Evolutionary conservation across 192 early-diverging fungal species (phyloP).

Genomic region (Linnemannia elongata): DNA sequence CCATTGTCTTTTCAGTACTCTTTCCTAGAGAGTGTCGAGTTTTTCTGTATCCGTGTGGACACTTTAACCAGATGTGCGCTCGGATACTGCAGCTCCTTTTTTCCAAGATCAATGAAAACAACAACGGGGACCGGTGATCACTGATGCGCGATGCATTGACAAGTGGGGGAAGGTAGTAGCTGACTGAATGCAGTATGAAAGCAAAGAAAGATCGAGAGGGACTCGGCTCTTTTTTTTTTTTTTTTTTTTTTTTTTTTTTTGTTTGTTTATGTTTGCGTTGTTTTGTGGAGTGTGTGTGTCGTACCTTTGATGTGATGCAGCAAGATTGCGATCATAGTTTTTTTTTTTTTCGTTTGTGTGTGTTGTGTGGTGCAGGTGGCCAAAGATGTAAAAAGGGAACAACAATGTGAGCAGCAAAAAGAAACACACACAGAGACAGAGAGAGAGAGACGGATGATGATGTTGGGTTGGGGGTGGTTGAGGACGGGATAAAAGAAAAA

Average conservation of each 20-base stretch:
- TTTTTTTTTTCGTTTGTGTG: background rate
- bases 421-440: too few relatives aligned
- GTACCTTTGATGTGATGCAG: background rate
- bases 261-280: background rate
- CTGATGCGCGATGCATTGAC: too few relatives aligned
- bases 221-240: background rate
- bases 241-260: background rate
- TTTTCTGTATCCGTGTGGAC: too few relatives aligned
- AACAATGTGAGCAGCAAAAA: background rate
- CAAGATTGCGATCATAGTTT: background rate
- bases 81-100: background rate
- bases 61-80: background rate
- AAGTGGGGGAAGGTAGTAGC: background rate
- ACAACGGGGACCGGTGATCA: too few relatives aligned
- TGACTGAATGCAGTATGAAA: background rate
- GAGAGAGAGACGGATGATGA: too few relatives aligned
- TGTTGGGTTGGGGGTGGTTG: too few relatives aligned
- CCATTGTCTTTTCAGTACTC: background rate
- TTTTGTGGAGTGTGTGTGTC: too few relatives aligned
- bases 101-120: too few relatives aligned
- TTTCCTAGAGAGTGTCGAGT: too few relatives aligned
- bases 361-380: background rate
- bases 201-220: background rate
- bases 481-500: background rate
- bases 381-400: background rate